Evolutionary conservation across 192 early-diverging fungal species (phyloP).

Genomic region (Pilobolus umbonatus): DNA sequence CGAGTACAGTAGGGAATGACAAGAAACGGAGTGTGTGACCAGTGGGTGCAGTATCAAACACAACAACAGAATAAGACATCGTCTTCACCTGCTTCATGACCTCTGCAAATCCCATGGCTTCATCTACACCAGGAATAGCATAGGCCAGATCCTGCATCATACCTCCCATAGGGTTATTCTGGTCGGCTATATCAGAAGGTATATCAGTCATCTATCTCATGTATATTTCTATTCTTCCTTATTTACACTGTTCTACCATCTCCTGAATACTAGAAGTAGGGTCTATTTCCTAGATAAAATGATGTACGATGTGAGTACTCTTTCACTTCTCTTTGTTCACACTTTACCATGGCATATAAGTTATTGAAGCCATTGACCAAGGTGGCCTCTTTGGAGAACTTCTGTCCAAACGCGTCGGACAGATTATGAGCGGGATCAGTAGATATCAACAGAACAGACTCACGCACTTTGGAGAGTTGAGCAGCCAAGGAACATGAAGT

Average conservation of each 20-base stretch:
- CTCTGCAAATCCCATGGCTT: conserved; percentile 99
- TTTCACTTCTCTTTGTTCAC: not conserved
- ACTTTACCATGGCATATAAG: conserved; percentile 88
- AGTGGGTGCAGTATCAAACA: conserved; percentile 99
- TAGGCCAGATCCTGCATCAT: conserved; percentile 98
- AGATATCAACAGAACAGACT: conserved; percentile 94
- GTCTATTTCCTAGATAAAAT: conserved; percentile 85
- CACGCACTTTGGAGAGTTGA: conserved; percentile 85
- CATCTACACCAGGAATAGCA: conserved; percentile 99
- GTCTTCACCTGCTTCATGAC: conserved; percentile 99
- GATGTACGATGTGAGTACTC: not conserved
- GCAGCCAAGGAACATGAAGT: conserved; percentile 87
- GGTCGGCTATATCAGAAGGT: conserved; percentile 46
- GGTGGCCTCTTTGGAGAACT: conserved; percentile 95
- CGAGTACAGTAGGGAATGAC: conserved; percentile 94
- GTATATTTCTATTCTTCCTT: not conserved
- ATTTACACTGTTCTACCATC: conserved; percentile 90
- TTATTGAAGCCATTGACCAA: conserved; percentile 93
- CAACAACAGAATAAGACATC: conserved; percentile 98
- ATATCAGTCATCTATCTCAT: not conserved
- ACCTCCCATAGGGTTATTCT: conserved; percentile 72
- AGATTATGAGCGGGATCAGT: conserved; percentile 99
- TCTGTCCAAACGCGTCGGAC: conserved; percentile 98
- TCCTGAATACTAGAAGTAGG: conserved; percentile 97
- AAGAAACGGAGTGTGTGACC: conserved; percentile 99